Percentiles rank a stretch among this genome's conserved stretches.
These are phyloP conservation scores for Rhizopus delemar DNA, from an alignment of 371 early-diverging fungal genomes.

Conservation along the genomic window DNA sequence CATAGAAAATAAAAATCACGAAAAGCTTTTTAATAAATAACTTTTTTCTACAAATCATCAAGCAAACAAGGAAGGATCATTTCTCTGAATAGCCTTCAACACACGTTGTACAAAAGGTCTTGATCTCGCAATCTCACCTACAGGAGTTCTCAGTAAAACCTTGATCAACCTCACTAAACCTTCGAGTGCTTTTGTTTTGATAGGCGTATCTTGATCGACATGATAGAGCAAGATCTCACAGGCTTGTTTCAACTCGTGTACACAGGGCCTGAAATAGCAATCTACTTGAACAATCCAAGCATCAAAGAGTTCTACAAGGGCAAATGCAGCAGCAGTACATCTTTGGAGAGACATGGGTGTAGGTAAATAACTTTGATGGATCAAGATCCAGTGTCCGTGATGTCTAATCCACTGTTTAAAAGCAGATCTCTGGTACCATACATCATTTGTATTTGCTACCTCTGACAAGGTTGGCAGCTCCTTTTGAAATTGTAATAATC, in stretches of 20 bases:
- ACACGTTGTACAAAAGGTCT: conserved; percentile 48
- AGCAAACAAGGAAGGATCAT: no score
- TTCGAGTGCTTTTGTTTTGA: conserved; percentile 29
- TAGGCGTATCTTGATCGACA: conserved; percentile 30
- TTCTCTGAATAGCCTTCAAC: conserved; percentile 14
- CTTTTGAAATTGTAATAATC: conserved; percentile 27
- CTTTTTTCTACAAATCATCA: no score
- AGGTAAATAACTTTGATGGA: conserved; percentile 50
- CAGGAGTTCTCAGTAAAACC: conserved; percentile 41
- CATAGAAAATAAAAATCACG: no score
- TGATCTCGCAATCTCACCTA: conserved; percentile 45
- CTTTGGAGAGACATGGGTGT: conserved; percentile 41
- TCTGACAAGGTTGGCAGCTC: conserved; percentile 12
- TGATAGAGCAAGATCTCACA: conserved; percentile 47
- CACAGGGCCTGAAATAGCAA: conserved; percentile 53
- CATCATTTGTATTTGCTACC: neutral
- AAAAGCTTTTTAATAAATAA: no score
- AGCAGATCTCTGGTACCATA: conserved; percentile 38
- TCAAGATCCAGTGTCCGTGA: conserved; percentile 50
- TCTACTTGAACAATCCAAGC: conserved; percentile 36
- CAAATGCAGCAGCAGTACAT: conserved; percentile 47
- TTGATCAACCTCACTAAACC: conserved; percentile 30
- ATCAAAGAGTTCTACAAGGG: conserved; percentile 42
- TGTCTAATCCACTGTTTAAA: conserved; percentile 44
- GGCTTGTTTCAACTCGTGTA: conserved; percentile 50